Evolutionary conservation across 306 rosid genomes (phyloP), one percentile per base, ranked within the genome.

Genomic region (Arachis stenosperma): DNA sequence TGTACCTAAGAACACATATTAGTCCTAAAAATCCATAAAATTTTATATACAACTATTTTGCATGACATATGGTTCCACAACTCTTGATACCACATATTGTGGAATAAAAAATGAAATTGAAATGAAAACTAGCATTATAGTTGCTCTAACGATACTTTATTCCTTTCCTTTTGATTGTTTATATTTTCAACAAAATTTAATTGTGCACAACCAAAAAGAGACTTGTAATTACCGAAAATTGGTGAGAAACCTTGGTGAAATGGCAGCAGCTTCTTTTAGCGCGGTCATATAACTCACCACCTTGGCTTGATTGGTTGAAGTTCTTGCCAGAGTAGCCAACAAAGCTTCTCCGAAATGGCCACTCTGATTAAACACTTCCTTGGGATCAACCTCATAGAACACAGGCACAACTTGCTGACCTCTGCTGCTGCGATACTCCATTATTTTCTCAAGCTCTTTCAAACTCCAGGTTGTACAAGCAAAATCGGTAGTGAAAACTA

Each of bases 381-480:
- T 54, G 56, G 79, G 73, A 13, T 29, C 39, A 7, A 65, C 59
- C 0, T 17, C 29, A 10, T 55, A 60, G 69, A 61, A 72, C 60
- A 72, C 66, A 0, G 73, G 79, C 5, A 75, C 8, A 42, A 75
- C 73, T 7, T 42, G 47, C 13, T 29, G 17, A 27, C 57, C 40
- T 12, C 0, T 5, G 5, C 0, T 1, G 10, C 56, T 54, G 9
- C 17, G 22, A 44, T 9, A 10, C 33, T 65, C 36, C 58, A 71
- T 58, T 0, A 70, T 70, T 33, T 57, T 43, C 30, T 9, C 65
- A 7, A 70, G 48, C 41, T 64, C 71, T 7, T 41, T 44, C 37
- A 9, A 46, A 46, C 9, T 8, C 51, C 11, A 46, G 9, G 51
- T 46, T 46, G 51, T 8, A 46, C 2, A 7, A 42, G 72, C 72